Evolutionary conservation across 768 basidiomycete species (phyloP).

Genomic region (Neoboletus subvelutipes): DNA sequence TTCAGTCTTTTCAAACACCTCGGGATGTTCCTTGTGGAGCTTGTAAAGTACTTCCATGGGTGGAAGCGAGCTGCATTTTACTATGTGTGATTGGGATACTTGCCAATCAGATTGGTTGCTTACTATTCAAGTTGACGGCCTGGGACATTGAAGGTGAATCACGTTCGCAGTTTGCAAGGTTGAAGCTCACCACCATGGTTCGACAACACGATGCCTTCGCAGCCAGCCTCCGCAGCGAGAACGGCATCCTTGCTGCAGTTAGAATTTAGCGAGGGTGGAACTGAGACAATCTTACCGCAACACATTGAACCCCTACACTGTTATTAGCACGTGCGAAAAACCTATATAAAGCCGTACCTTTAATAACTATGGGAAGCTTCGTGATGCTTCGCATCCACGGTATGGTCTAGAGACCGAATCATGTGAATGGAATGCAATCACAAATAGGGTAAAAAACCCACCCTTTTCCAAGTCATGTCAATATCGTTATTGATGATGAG

Average conservation of each 20-base stretch:
- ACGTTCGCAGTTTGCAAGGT: background rate
- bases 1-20: slow-evolving; percentile 71
- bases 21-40: slow-evolving; percentile 69
- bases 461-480: slow-evolving; percentile 78
- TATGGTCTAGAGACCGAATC: slow-evolving; percentile 51
- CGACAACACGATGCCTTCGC: slow-evolving; percentile 84
- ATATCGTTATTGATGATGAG: slow-evolving; percentile 65
- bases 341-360: slow-evolving; percentile 43
- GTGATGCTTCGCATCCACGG: slow-evolving; percentile 75
- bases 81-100: slow-evolving; percentile 2
- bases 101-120: slow-evolving; percentile 21
- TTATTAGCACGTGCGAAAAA: slow-evolving; percentile 8
- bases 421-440: background rate
- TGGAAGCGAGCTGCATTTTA: slow-evolving; percentile 59
- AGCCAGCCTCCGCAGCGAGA: slow-evolving; percentile 78
- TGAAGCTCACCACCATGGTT: slow-evolving; percentile 78
- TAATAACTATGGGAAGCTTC: slow-evolving; percentile 69
- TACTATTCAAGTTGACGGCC: slow-evolving; percentile 84
- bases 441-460: slow-evolving; percentile 21
- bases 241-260: slow-evolving; percentile 67
- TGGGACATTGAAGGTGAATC: slow-evolving; percentile 6
- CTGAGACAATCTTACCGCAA: slow-evolving; percentile 45
- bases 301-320: slow-evolving; percentile 64
- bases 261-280: slow-evolving; percentile 1
- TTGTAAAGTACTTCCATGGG: slow-evolving; percentile 77